Percentiles rank a stretch among this genome's conserved stretches.
phyloP scores from a whole-genome alignment of 2,329 filamentous ascomycete genomes.

The Davidsoniella eucalypti region DNA sequence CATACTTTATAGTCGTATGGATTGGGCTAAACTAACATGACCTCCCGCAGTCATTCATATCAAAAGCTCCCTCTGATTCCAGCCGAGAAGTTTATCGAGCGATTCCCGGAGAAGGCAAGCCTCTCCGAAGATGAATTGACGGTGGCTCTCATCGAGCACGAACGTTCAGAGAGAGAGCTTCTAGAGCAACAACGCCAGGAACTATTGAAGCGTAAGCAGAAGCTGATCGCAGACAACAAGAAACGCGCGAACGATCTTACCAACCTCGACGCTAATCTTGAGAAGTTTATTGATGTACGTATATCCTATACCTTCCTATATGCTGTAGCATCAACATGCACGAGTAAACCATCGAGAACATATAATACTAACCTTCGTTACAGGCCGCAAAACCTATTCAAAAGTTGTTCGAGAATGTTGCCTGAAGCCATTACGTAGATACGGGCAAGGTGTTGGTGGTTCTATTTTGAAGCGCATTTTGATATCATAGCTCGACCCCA shows the following conservation, averaged over 20 bases:
- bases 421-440: slow-evolving; percentile 16
- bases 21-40: not conserved
- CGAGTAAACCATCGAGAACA: too few species aligned
- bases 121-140: slow-evolving; percentile 67
- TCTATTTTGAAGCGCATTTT: too few species aligned
- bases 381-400: slow-evolving; percentile 79
- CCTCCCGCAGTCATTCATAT: slow-evolving; percentile 57
- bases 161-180: slow-evolving; percentile 66
- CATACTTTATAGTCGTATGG: not conserved
- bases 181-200: slow-evolving; percentile 73
- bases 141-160: slow-evolving; percentile 80
- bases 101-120: slow-evolving; percentile 58
- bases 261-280: slow-evolving; percentile 78
- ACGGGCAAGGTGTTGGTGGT: not conserved
- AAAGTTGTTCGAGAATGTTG: slow-evolving; percentile 65
- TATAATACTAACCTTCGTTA: slow-evolving; percentile 13
- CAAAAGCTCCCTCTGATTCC: slow-evolving; percentile 71
- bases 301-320: not conserved
- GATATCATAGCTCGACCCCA: slow-evolving; percentile 5
- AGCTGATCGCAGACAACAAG: slow-evolving; percentile 59
- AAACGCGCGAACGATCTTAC: slow-evolving; percentile 85
- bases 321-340: not conserved
- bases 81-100: slow-evolving; percentile 60
- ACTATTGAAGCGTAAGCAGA: slow-evolving; percentile 48
- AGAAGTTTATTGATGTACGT: slow-evolving; percentile 80